Evolutionary conservation across 2,329 filamentous ascomycete genomes (phyloP).

Genomic region (Fusarium marasasianum): DNA sequence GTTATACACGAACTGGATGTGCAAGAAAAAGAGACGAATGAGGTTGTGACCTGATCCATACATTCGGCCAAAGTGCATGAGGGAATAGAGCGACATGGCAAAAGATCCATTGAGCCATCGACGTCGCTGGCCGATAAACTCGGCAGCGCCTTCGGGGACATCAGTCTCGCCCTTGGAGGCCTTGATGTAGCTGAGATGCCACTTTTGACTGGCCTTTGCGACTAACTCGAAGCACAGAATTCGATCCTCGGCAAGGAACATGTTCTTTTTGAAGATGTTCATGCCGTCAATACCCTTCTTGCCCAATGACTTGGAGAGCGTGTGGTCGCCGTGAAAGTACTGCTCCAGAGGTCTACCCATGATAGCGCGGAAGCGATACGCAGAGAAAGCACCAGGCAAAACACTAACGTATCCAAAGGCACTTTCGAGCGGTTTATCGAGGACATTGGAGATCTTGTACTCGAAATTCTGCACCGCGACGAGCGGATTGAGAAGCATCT

Average conservation of each 20-base stretch:
- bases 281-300: slow-evolving; percentile 42
- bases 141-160: slow-evolving; percentile 37
- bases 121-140: slow-evolving; percentile 39
- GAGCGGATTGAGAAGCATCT: slow-evolving; percentile 38
- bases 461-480: slow-evolving; percentile 41
- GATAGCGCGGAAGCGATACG: slow-evolving; percentile 39
- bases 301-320: slow-evolving; percentile 37
- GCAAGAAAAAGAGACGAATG: slow-evolving; percentile 37
- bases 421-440: slow-evolving; percentile 39
- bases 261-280: slow-evolving; percentile 44
- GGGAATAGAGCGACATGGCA: slow-evolving; percentile 39
- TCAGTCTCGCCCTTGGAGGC: slow-evolving; percentile 41
- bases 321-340: slow-evolving; percentile 41
- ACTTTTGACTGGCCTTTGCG: slow-evolving; percentile 39
- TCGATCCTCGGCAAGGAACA: slow-evolving; percentile 40
- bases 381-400: slow-evolving; percentile 38
- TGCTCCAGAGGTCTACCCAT: slow-evolving; percentile 39
- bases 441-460: slow-evolving; percentile 41
- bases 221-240: slow-evolving; percentile 41
- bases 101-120: slow-evolving; percentile 40
- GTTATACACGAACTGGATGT: slow-evolving; percentile 40
- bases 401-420: slow-evolving; percentile 41
- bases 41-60: slow-evolving; percentile 38
- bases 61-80: slow-evolving; percentile 39
- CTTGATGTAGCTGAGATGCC: slow-evolving; percentile 42